These are phyloP conservation scores for Fusarium odoratissimum DNA, from an alignment of 2,329 filamentous ascomycete species.

Conservation along the genomic window DNA sequence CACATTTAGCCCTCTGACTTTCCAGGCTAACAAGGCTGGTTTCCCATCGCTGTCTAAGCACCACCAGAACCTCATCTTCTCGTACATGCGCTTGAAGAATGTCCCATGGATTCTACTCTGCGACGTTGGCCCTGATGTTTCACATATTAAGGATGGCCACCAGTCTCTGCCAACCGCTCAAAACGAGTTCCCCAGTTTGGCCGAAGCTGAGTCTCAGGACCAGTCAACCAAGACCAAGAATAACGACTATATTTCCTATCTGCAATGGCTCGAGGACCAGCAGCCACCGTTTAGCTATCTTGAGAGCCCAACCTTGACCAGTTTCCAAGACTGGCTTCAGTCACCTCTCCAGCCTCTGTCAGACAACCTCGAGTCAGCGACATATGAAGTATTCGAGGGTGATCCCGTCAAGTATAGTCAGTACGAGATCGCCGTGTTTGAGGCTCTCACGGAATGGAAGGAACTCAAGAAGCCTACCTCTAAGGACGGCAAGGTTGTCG, in stretches of 20 bases:
- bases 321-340: slow-evolving; percentile 93
- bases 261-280: slow-evolving; percentile 84
- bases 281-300: slow-evolving; percentile 72
- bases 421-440: slow-evolving; percentile 86
- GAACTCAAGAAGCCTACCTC: slow-evolving; percentile 78
- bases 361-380: slow-evolving; percentile 96
- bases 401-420: slow-evolving; percentile 98
- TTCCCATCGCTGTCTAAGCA: slow-evolving; percentile 70
- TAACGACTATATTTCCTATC: slow-evolving; percentile 75
- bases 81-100: slow-evolving; percentile 73
- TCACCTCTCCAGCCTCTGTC: slow-evolving; percentile 93
- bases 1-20: slow-evolving; percentile 64
- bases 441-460: slow-evolving; percentile 85
- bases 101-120: slow-evolving; percentile 72
- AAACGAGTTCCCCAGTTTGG: slow-evolving; percentile 74
- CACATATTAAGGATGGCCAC: slow-evolving; percentile 44
- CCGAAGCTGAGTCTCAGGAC: slow-evolving; percentile 67
- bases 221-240: slow-evolving; percentile 33
- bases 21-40: slow-evolving; percentile 70
- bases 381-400: slow-evolving; percentile 98
- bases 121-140: slow-evolving; percentile 65
- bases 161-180: slow-evolving; percentile 51
- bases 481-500: slow-evolving; percentile 76
- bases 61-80: slow-evolving; percentile 71
- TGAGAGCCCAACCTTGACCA: slow-evolving; percentile 64